Base-by-base conservation (phyloP, 2,329 filamentous ascomycete species). In the Ophiostoma tasmaniense region DNA sequence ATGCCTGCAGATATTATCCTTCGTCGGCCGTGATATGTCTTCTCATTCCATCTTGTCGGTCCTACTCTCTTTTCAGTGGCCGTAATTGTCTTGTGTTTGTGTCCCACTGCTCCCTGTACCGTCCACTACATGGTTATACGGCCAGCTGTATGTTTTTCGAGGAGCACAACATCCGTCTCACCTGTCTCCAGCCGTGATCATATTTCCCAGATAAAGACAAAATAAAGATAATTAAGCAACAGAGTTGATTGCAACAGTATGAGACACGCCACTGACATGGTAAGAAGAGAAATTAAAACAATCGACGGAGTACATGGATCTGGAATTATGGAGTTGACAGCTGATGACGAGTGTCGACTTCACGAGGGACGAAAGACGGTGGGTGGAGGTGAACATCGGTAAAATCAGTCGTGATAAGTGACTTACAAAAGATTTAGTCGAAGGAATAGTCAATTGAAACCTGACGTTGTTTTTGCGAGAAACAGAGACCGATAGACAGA, bases 121-220 rank as follows among this genome's bases (percentile, higher is more conserved):
- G 10, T 25, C 10, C 8, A 55, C 10, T 55, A 17, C 50, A 10
- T 55, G 25, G 22, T 30, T 25, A 17, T 61, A 11, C 30, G 25
- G 55, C 25, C 22, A 30, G 6, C 55, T 61, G 25, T 55, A 25
- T 61, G 11, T 61, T 10, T 61, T 25, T 61, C 55, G 13, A 61
- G 55, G 55, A 11, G 55, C 4, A 61, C 55, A 61, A 61, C 20
- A 6, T 25, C 30, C 25, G 55, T 61, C 25, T 61, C 25, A 61
- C 55, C 55, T 61, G 55, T 61, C 55, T 20, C 55, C 25, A 61
- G 25, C 55, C 55, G 55, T 61, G 50, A 55, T 55, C n/a, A 55
- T 25, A 3, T 28, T 33, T 4, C 5, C 33, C 33, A 22, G 50
- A 25, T 22, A 45, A n/a, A 20, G 17, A 45, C 5, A 45, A 20